These are phyloP conservation scores for Mycosphaerelloides madeirae DNA, from an alignment of 2,329 filamentous ascomycete species.

Conservation along the genomic window DNA sequence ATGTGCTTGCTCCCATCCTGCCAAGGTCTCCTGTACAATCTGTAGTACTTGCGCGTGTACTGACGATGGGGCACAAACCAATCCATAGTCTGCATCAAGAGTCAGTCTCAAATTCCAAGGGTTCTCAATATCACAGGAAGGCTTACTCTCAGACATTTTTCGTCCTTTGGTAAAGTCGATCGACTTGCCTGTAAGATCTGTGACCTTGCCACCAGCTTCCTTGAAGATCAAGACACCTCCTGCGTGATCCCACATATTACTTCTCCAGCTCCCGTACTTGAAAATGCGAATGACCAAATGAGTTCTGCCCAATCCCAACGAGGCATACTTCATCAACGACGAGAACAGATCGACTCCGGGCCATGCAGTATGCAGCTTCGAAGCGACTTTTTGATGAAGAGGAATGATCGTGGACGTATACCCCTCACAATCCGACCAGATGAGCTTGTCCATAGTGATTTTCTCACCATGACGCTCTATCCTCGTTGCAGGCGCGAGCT, in stretches of 20 bases:
- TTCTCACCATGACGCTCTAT: constrained; percentile 21
- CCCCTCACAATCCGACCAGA: constrained; percentile 44
- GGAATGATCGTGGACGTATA: constrained; percentile 38
- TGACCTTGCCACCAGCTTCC: constrained; percentile 49
- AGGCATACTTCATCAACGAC: constrained; percentile 43
- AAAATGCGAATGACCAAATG: constrained; percentile 22
- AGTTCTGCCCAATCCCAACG: constrained; percentile 19
- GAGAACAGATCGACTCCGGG: constrained; percentile 50
- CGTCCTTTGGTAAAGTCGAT: constrained; percentile 41
- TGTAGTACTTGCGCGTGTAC: constrained; percentile 20
- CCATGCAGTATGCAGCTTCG: constrained; percentile 40
- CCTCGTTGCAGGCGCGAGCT: constrained; percentile 13
- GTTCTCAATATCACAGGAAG: background rate
- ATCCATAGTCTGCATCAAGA: constrained; percentile 15
- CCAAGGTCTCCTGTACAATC: constrained; percentile 15
- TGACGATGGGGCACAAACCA: constrained; percentile 20
- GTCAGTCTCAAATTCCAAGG: constrained; percentile 8
- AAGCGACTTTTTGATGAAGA: constrained; percentile 36
- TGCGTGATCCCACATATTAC: constrained; percentile 52
- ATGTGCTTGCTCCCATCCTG: constrained; percentile 10
- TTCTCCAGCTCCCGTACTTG: constrained; percentile 21
- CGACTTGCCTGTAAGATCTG: constrained; percentile 47
- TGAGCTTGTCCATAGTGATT: constrained; percentile 30
- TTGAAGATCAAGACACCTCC: constrained; percentile 49
- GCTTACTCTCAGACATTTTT: constrained; percentile 22